Conservation (phyloP, 257 asterid species). For the Solanum virginianum region DNA sequence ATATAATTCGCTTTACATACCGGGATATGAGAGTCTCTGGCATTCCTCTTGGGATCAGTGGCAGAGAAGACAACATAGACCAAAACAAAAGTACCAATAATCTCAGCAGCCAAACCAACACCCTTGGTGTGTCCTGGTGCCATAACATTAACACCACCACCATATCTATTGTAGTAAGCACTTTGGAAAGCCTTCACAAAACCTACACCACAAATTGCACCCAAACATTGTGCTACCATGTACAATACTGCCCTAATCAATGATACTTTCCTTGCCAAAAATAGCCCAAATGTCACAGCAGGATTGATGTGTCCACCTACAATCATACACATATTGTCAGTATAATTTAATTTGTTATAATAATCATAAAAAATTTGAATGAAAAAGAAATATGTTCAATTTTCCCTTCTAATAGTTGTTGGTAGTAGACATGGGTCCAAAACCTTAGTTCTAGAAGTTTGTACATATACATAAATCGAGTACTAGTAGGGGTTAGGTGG, state of each 20-base stretch:
- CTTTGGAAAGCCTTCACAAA: conserved; percentile 62
- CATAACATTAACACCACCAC: conserved; percentile 57
- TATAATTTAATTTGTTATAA: background rate
- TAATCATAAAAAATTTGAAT: background rate
- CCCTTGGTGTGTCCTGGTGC: conserved; percentile 42
- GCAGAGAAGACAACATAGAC: conserved; percentile 81
- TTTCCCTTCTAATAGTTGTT: background rate
- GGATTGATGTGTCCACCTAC: conserved; percentile 57
- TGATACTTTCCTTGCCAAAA: conserved; percentile 60
- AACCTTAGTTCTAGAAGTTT: background rate
- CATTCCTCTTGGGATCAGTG: conserved; percentile 67
- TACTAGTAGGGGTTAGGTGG: too few species aligned
- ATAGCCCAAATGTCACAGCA: conserved; percentile 61
- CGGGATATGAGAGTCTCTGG: conserved; percentile 76
- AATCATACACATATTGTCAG: background rate
- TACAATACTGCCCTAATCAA: conserved; percentile 47
- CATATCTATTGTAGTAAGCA: conserved; percentile 31
- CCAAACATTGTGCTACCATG: conserved; percentile 63
- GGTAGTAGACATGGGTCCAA: background rate
- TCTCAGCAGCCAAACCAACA: conserved; percentile 59
- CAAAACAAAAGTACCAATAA: conserved; percentile 65
- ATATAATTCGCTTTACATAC: conserved; percentile 12
- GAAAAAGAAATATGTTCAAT: background rate
- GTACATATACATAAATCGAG: background rate
- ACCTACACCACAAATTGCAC: conserved; percentile 71